Evolutionary conservation across 805 yeast species (phyloP), one percentile per base, ranked within the genome.

Genomic region (Ogataea pini): DNA sequence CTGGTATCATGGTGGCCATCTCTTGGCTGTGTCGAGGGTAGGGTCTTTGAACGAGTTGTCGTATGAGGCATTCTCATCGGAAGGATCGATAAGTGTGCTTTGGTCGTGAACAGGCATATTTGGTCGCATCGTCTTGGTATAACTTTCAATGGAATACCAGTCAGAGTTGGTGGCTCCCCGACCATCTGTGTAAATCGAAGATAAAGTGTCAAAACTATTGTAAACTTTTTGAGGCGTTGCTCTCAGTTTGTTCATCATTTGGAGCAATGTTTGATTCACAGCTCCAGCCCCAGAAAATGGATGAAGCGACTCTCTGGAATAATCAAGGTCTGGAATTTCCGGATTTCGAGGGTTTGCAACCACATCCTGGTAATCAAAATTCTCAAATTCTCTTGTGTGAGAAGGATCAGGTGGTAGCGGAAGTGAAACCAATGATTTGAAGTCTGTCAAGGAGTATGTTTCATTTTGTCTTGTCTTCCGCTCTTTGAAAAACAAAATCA

Each of bases 211-310:
- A 12, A 5, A 34, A 25, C 38, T 34, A 9, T 4, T 18, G 5
- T 13, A 6, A 14, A 13, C 7, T 7, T 7, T 34, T 13, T 19
- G 38, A n/a, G 28, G 44, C 8, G 27, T n/a, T n/a, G 33, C 36
- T 13, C 56, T 49, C 13, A 56, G 39, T 14, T 46, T 47, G 8
- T 37, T 31, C 27, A 56, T 49, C 32, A 56, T 36, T 36, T 47
- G 49, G 7, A 32, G 41, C 27, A 56, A 28, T 1, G 56, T 49
- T 10, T 52, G 55, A 36, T 56, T 56, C 18, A 56, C 52, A n/a
- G 47, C 48, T 7, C 60, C 60, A 0, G 57, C 46, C 9, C 60
- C 60, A 2, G 52, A 13, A 31, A 52, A 56, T 17, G 55, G 55
- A 18, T 46, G 36, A n/a, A 42, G 36, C 33, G 46, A 36, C 4